phyloP scores from a whole-genome alignment of 495 filamentous ascomycete genomes.

The Lineolata rhizophorae region DNA sequence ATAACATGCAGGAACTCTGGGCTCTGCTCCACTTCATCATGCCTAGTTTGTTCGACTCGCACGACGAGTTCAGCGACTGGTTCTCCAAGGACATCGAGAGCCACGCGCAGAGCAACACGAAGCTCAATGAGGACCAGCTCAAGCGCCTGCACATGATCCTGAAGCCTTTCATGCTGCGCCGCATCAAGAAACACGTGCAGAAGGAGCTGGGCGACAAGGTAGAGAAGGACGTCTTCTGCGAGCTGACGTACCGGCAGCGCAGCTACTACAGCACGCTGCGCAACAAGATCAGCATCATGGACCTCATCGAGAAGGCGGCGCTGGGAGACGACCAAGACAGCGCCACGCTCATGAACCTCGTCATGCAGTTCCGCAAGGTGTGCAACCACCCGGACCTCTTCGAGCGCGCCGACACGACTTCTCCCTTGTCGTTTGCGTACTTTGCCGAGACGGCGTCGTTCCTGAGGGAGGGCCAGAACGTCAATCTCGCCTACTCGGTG shows the following conservation, averaged over 20 bases:
- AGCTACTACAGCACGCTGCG: constrained; percentile 76
- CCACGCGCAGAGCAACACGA: constrained; percentile 94
- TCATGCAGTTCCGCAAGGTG: constrained; percentile 99
- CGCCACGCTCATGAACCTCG: constrained; percentile 92
- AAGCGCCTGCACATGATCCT: constrained; percentile 95
- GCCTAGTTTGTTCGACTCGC: constrained; percentile 93
- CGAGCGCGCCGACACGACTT: constrained; percentile 77
- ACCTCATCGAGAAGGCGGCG: constrained; percentile 91
- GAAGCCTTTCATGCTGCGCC: constrained; percentile 97
- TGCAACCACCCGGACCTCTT: constrained; percentile 98
- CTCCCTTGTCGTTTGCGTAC: constrained; percentile 57
- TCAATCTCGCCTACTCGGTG: constrained; percentile 71
- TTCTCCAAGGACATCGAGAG: constrained; percentile 99
- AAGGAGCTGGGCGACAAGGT: constrained; percentile 98
- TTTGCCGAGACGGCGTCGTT: constrained; percentile 94
- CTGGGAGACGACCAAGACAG: constrained; percentile 81
- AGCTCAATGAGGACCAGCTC: constrained; percentile 93
- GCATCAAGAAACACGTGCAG: constrained; percentile 97
- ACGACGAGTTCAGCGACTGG: constrained; percentile 99
- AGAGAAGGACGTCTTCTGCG: constrained; percentile 86
- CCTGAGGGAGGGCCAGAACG: constrained; percentile 60
- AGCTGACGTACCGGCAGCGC: constrained; percentile 93
- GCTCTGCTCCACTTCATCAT: constrained; percentile 97
- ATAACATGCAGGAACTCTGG: constrained; percentile 99
- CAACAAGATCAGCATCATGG: constrained; percentile 96